phyloP scores from a whole-genome alignment of 2,329 filamentous ascomycete species.

The Cladorrhinum sp. region DNA sequence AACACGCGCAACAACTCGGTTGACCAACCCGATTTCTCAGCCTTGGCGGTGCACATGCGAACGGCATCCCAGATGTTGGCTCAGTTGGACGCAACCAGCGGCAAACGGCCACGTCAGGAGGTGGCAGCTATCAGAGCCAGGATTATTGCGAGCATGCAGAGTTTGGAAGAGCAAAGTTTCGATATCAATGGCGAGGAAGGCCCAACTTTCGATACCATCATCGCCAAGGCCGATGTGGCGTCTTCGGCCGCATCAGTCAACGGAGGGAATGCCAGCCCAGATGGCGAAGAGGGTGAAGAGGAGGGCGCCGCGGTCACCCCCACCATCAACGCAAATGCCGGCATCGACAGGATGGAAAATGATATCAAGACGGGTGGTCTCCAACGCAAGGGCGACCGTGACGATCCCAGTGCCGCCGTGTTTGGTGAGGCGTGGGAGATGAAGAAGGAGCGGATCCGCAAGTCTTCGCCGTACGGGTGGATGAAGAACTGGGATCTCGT shows the following conservation, averaged over 20 bases:
- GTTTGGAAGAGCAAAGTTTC: conserved; percentile 80
- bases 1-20: conserved; percentile 51
- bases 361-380: conserved; percentile 84
- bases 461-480: conserved; percentile 80
- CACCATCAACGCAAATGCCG: conserved; percentile 65
- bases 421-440: conserved; percentile 84
- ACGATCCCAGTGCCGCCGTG: conserved; percentile 80
- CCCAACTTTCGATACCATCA: conserved; percentile 78
- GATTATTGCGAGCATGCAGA: conserved; percentile 90
- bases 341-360: conserved; percentile 83
- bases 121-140: conserved; percentile 80
- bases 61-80: conserved; percentile 85
- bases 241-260: conserved; percentile 34
- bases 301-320: conserved; percentile 45
- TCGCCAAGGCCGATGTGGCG: conserved; percentile 64
- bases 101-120: conserved; percentile 75
- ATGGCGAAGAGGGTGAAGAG: conserved; percentile 53
- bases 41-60: conserved; percentile 81
- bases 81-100: conserved; percentile 75
- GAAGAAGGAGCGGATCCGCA: conserved; percentile 79
- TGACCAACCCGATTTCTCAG: conserved; percentile 78
- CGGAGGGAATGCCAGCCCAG: conserved; percentile 32
- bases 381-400: conserved; percentile 74
- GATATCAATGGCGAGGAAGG: conserved; percentile 68
- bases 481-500: conserved; percentile 89